Evolutionary conservation across 192 early-diverging fungal genomes (phyloP), one percentile per base, ranked within the genome.

Genomic region (Chytriomyces confervae): DNA sequence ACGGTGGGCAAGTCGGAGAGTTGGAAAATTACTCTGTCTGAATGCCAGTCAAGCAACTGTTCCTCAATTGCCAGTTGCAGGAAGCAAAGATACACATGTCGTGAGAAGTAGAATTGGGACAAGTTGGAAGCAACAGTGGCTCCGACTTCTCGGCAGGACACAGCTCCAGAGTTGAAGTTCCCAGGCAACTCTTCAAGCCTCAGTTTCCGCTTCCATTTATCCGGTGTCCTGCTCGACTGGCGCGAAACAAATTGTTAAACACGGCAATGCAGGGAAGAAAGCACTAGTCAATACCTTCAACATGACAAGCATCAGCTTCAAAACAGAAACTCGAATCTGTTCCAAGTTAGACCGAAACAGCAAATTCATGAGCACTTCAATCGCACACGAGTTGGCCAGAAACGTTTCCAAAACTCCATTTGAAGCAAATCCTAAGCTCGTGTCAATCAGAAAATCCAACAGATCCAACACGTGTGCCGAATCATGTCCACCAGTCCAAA

Each of bases 1-100:
- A 70, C 53, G 61, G n/a, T 66, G 8, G 65, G 72, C 61, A 84
- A n/a, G 24, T 81, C 71, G 6, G 60, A 36, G 24, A 78, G 50
- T 9, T 36, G 45, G 24, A 62, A 11, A n/a, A 81, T 16, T 24
- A 46, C n/a, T 29, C 65, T 73, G 53, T 78, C 66, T 5, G 61
- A 20, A 50, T 75, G 43, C 79, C 79, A 81, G 60, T 83, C 80
- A 20, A 81, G 13, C 3, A 83, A 24, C 29, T 61, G 77, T 27
- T 85, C 77, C 47, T 85, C 84, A 5, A 81, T 29, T 5, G 75
- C 79, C 5, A 82, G 61, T 67, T 85, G 84, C 49, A 85, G 64
- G 0, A 85, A 24, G 20, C 65, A 57, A 27, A 77, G 77, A 61
- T 85, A 82, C 3, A 76, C 46, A 10, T 60, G 36, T 5, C 7